Base-by-base conservation (phyloP, 108 stramenopile genomes). In the Craspedostauros australis region DNA sequence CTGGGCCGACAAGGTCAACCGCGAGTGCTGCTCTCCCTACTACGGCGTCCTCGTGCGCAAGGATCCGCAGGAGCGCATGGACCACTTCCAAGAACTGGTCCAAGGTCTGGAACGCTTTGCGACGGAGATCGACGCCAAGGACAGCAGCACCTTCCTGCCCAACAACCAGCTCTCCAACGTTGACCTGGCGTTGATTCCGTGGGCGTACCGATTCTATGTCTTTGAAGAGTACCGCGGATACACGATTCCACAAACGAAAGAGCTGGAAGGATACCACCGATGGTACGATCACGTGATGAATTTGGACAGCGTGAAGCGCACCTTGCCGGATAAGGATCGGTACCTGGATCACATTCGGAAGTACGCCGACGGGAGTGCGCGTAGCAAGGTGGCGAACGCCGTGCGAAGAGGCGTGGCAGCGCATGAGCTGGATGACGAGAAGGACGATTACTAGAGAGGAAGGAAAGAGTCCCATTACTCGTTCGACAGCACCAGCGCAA, bases 201-300 rank as follows among this genome's bases (percentile, higher is more conserved):
- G 84, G 83, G 80, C 78, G 1, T 82, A 34, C 53, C 68, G 88
- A 15, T 84, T 69, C 31, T 92, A 92, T 58, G 78, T 92, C 28
- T 81, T 92, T 47, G 82, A 86, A 60, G 74, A 86, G 28, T 88
- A 92, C 54, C 76, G 91, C 24, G 91, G 91, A 0, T 88, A 74
- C 40, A 59, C 40, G 32, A 86, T 88, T 45, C 76, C 86, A 0
- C 5, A 34, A 26, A 46, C 50, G 4, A 44, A 55, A 40, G 76
- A 75, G 40, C 51, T 86, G 44, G 60, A 71, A 24, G 63, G 75
- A 3, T 92, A 83, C 53, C 70, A 68, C 46, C 70, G 62, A 30
- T 91, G 90, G 90, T 79, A 54, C 52, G 84, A 88, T 62, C 73
- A 82, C 60, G 79, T 82, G 27, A 76, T 80, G 60, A 67, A 69